These are phyloP conservation scores for Podospora conica DNA, from an alignment of 495 filamentous ascomycete genomes.

Conservation along the genomic window DNA sequence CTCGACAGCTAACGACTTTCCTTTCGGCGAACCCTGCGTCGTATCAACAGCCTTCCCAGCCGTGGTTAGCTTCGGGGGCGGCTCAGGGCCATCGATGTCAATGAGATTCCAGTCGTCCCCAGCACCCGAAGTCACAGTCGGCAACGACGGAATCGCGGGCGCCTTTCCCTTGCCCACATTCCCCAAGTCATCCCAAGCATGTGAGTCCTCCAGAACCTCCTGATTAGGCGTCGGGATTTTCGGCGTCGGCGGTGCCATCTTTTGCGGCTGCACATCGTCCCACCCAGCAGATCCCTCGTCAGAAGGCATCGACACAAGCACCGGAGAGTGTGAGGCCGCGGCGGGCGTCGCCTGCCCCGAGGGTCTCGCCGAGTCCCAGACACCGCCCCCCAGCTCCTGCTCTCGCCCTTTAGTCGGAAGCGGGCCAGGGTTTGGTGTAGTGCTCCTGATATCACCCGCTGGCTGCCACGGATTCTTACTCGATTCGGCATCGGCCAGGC, in stretches of 20 bases:
- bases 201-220: conserved; percentile 31
- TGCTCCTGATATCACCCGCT: conserved; percentile 22
- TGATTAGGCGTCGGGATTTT: conserved; percentile 20
- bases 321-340: conserved; percentile 20
- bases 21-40: conserved; percentile 22
- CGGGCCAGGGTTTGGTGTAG: conserved; percentile 8
- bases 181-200: conserved; percentile 42
- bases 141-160: conserved; percentile 16
- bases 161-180: conserved; percentile 29
- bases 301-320: conserved; percentile 26
- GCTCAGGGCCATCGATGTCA: conserved; percentile 35
- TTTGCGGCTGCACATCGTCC: conserved; percentile 29
- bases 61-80: conserved; percentile 22
- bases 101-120: conserved; percentile 46
- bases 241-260: conserved; percentile 2
- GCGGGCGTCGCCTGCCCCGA: conserved; percentile 28
- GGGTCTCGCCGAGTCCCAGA: conserved; percentile 33
- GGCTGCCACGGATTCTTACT: conserved; percentile 51
- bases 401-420: conserved; percentile 22
- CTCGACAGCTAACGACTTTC: conserved; percentile 4
- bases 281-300: conserved; percentile 29
- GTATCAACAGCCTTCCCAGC: conserved; percentile 31
- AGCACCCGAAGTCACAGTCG: conserved; percentile 17
- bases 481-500: conserved; percentile 27
- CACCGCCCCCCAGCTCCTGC: conserved; percentile 26